Percentiles rank a stretch among this genome's conserved stretches.
Conservation (phyloP, 2,329 filamentous ascomycete species). For the Claviceps sp. region DNA sequence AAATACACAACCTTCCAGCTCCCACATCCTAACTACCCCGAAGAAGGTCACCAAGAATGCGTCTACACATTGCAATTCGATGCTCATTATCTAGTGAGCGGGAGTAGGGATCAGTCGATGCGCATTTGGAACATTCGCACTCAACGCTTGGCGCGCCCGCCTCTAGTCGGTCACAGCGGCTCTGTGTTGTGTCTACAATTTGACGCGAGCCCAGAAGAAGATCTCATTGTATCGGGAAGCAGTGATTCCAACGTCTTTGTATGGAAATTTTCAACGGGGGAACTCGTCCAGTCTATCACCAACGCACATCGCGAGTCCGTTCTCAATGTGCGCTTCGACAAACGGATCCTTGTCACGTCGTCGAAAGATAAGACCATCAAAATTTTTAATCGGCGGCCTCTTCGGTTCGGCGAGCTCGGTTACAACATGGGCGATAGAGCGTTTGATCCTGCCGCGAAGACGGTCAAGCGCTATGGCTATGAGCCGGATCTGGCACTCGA, state of each 20-base stretch:
- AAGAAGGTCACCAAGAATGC: constrained; percentile 81
- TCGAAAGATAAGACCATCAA: constrained; percentile 97
- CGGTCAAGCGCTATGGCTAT: constrained; percentile 41
- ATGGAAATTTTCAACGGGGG: constrained; percentile 86
- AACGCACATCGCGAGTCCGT: constrained; percentile 82
- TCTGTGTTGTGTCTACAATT: constrained; percentile 94
- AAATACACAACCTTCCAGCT: constrained; percentile 79
- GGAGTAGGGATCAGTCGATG: constrained; percentile 77
- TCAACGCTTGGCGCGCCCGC: constrained; percentile 59
- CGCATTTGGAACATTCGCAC: constrained; percentile 84
- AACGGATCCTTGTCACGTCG: constrained; percentile 83
- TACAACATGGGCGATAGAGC: constrained; percentile 27
- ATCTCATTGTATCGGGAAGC: constrained; percentile 88
- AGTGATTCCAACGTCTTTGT: constrained; percentile 84
- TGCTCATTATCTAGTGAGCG: constrained; percentile 76
- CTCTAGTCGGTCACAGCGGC: constrained; percentile 62
- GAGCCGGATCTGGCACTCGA: constrained; percentile 32
- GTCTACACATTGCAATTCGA: constrained; percentile 92
- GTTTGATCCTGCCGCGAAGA: constrained; percentile 39
- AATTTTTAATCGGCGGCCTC: constrained; percentile 70
- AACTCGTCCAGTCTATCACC: constrained; percentile 61
- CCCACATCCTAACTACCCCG: constrained; percentile 64
- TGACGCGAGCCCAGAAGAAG: constrained; percentile 73
- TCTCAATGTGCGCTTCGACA: constrained; percentile 84
- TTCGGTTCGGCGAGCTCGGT: constrained; percentile 47